Evolutionary conservation across 495 filamentous ascomycete genomes (phyloP).

Genomic region (Haplographium delicatum): DNA sequence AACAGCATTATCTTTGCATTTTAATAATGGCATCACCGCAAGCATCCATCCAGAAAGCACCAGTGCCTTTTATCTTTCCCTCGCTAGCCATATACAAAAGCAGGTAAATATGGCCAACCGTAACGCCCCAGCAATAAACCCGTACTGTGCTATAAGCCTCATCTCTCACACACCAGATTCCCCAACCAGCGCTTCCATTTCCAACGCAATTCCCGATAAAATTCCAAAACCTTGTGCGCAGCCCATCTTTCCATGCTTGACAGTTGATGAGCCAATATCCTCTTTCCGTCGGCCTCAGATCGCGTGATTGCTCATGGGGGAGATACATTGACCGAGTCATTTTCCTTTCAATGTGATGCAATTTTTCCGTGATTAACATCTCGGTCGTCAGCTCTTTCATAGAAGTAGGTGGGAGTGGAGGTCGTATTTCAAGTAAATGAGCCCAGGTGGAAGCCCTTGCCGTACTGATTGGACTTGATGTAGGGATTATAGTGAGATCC

Average conservation of each 20-base stretch:
- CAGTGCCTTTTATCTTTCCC: slow-evolving; percentile 46
- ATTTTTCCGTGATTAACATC: slow-evolving; percentile 46
- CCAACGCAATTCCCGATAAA: slow-evolving; percentile 55
- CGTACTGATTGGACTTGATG: background rate
- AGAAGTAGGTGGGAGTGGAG: slow-evolving; percentile 40
- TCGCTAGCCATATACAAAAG: slow-evolving; percentile 60
- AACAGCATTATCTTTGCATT: slow-evolving; percentile 29
- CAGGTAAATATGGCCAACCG: slow-evolving; percentile 58
- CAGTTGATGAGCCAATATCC: slow-evolving; percentile 63
- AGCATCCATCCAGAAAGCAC: slow-evolving; percentile 53
- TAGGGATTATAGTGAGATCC: background rate
- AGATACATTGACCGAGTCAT: slow-evolving; percentile 47
- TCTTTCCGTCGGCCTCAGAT: slow-evolving; percentile 51
- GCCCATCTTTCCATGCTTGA: slow-evolving; percentile 33
- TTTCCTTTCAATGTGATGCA: slow-evolving; percentile 46
- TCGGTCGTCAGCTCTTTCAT: slow-evolving; percentile 37
- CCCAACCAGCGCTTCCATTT: slow-evolving; percentile 61
- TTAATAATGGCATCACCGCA: slow-evolving; percentile 43
- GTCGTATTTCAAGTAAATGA: slow-evolving; percentile 30
- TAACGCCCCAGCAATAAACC: slow-evolving; percentile 62
- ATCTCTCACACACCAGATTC: slow-evolving; percentile 45
- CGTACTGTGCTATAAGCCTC: slow-evolving; percentile 37
- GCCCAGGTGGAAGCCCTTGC: background rate
- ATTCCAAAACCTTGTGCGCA: slow-evolving; percentile 50
- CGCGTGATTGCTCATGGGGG: slow-evolving; percentile 45